Conservation (phyloP, 73 alveolate species). For the Loxodes magnus region DNA sequence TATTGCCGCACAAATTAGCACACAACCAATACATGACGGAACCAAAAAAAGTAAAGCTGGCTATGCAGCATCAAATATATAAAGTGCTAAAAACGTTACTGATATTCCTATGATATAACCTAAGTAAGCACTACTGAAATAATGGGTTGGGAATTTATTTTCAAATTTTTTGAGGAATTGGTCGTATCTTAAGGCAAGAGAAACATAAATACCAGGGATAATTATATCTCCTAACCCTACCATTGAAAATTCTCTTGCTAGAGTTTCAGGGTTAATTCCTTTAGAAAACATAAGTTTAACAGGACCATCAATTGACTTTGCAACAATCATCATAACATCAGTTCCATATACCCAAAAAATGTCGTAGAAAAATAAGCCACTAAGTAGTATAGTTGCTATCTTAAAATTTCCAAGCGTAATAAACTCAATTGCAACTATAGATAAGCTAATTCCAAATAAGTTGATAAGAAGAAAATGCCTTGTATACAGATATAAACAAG, state of each 20-base stretch:
- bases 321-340: slow-evolving; percentile 97
- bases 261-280: slow-evolving; percentile 24
- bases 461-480: slow-evolving; percentile 77
- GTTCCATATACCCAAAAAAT: slow-evolving; percentile 97
- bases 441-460: slow-evolving; percentile 80
- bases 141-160: slow-evolving; percentile 25
- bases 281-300: slow-evolving; percentile 87
- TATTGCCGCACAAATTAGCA: slow-evolving; percentile 46
- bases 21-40: slow-evolving; percentile 78
- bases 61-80: slow-evolving; percentile 80
- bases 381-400: slow-evolving; percentile 41
- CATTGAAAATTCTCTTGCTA: slow-evolving; percentile 70
- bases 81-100: slow-evolving; percentile 68
- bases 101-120: slow-evolving; percentile 81
- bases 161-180: slow-evolving; percentile 42
- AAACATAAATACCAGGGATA: slow-evolving; percentile 92
- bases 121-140: slow-evolving; percentile 59
- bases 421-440: slow-evolving; percentile 66
- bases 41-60: slow-evolving; percentile 94
- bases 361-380: slow-evolving; percentile 88
- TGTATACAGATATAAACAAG: slow-evolving; percentile 37
- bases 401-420: slow-evolving; percentile 63
- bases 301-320: slow-evolving; percentile 90
- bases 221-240: slow-evolving; percentile 97
- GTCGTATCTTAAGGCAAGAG: slow-evolving; percentile 83